Percentiles rank a stretch among this genome's conserved stretches.
phyloP scores from a whole-genome alignment of 441 rosid genomes.

The Dalechampia spathulata region DNA sequence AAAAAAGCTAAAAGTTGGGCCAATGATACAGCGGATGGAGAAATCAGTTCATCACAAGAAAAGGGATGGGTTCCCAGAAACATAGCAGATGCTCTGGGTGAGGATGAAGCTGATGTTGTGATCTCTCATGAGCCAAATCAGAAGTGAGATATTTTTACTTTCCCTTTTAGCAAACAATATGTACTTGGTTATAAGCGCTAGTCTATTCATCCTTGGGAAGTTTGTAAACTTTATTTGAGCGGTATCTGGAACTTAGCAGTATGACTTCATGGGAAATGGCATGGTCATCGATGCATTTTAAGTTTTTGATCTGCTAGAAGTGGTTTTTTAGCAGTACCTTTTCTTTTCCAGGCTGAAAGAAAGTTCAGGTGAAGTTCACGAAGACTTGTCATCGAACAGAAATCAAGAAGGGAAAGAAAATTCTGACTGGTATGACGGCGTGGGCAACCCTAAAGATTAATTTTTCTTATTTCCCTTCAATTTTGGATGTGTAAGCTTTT shows the following conservation, averaged over 20 bases:
- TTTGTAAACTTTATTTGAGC: neutral
- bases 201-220: constrained; percentile 1
- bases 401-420: constrained; percentile 17
- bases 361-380: constrained; percentile 17
- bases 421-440: constrained; percentile 19
- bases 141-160: constrained; percentile 16
- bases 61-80: constrained; percentile 61
- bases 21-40: constrained; percentile 38
- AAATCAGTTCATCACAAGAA: constrained; percentile 30
- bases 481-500: constrained; percentile 2
- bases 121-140: constrained; percentile 52
- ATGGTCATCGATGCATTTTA: neutral
- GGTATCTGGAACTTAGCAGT: too few relatives aligned
- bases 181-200: too few relatives aligned
- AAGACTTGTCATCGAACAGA: constrained; percentile 16
- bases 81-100: constrained; percentile 97
- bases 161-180: constrained; percentile 2
- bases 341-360: constrained; percentile 23
- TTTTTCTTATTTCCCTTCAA: neutral
- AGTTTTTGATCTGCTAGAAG: neutral
- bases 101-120: constrained; percentile 95
- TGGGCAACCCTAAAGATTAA: neutral
- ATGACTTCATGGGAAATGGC: neutral
- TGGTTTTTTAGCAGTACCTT: neutral
- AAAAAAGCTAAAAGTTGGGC: constrained; percentile 43